Conservation (phyloP, 1,284 basidiomycete genomes). For the Cryptococcus floricola region DNA sequence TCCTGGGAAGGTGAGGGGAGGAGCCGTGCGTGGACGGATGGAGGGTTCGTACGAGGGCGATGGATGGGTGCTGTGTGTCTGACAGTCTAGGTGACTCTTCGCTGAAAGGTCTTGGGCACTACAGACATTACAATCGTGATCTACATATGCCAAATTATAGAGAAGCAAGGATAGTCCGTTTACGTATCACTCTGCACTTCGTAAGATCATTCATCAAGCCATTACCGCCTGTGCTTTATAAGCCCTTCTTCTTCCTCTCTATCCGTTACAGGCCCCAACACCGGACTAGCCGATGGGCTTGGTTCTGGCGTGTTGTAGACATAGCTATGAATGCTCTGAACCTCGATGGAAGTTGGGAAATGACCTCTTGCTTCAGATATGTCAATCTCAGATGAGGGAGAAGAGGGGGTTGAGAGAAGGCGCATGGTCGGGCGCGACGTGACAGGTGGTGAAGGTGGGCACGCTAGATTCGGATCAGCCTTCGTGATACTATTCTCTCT, state of each 20-base stretch:
- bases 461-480: background rate
- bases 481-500: background rate
- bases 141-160: background rate
- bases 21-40: background rate
- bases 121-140: background rate
- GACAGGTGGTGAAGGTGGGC: no score
- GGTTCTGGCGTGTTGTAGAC: no score
- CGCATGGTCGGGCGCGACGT: background rate
- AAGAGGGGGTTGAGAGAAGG: background rate
- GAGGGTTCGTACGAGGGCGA: background rate
- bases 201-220: background rate
- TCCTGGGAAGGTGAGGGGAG: background rate
- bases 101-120: background rate
- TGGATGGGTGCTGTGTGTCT: background rate
- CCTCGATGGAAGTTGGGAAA: no score
- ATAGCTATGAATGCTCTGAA: no score
- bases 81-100: background rate
- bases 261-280: no score
- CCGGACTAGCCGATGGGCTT: no score
- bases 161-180: background rate
- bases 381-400: background rate
- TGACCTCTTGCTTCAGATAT: background rate
- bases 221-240: background rate
- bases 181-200: background rate
- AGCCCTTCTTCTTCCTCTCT: background rate